phyloP scores from a whole-genome alignment of 768 basidiomycete genomes.

The Dacryopinax primogenitus region DNA sequence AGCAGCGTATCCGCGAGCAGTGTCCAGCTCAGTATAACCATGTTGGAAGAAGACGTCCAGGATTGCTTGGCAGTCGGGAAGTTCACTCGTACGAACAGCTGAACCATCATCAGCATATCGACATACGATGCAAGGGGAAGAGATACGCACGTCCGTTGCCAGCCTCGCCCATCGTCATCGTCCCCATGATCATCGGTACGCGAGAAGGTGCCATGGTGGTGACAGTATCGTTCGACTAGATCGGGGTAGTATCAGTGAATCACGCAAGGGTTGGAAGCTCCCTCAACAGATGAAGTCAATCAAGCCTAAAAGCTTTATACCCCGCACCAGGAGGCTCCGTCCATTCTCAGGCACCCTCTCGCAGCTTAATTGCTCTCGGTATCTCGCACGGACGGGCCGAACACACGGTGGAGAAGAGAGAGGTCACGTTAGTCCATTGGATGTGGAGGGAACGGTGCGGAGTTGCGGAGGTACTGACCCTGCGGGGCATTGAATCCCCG shows the following conservation, averaged over 20 bases:
- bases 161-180: conserved; percentile 8
- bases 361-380: background rate
- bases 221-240: background rate
- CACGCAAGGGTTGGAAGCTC: background rate
- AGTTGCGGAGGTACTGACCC: background rate
- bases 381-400: background rate
- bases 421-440: background rate
- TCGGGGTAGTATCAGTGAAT: background rate
- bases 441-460: conserved; percentile 7
- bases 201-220: background rate
- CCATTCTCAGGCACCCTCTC: background rate
- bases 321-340: background rate
- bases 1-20: conserved; percentile 25
- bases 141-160: conserved; percentile 3
- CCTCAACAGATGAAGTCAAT: background rate
- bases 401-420: background rate
- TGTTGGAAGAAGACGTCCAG: conserved; percentile 34
- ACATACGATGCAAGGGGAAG: background rate
- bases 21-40: conserved; percentile 40
- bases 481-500: background rate
- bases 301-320: conserved; percentile 8
- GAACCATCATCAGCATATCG: background rate
- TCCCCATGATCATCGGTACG: conserved; percentile 9
- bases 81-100: conserved; percentile 18
- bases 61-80: conserved; percentile 33